Evolutionary conservation across 2,329 filamentous ascomycete genomes (phyloP).

Genomic region (Fusarium protoensiforme): DNA sequence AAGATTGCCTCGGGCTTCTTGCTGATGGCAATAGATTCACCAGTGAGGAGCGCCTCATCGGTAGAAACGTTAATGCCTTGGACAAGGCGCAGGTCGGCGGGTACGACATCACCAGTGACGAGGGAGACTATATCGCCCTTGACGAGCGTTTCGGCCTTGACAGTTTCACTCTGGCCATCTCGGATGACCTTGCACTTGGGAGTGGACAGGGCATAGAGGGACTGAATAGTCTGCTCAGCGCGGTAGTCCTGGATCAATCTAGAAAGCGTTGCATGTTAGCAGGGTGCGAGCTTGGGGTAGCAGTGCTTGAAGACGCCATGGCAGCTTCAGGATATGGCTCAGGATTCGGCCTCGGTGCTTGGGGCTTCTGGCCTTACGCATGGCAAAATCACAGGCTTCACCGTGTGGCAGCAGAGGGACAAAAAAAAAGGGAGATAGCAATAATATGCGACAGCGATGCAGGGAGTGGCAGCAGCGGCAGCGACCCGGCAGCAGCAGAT

Average conservation of each 20-base stretch:
- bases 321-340: slow-evolving; percentile 44
- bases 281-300: slow-evolving; percentile 26
- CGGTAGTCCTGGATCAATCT: slow-evolving; percentile 70
- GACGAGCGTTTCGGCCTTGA: slow-evolving; percentile 69
- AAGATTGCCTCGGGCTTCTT: slow-evolving; percentile 71
- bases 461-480: slow-evolving; percentile 22
- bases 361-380: slow-evolving; percentile 41
- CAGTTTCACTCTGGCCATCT: slow-evolving; percentile 60
- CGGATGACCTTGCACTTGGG: slow-evolving; percentile 70
- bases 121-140: slow-evolving; percentile 73
- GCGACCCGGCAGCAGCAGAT: slow-evolving; percentile 33
- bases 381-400: slow-evolving; percentile 44
- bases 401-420: slow-evolving; percentile 38
- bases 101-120: slow-evolving; percentile 74
- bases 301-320: slow-evolving; percentile 30
- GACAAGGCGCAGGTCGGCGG: slow-evolving; percentile 74
- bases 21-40: slow-evolving; percentile 76
- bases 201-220: slow-evolving; percentile 67
- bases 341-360: slow-evolving; percentile 41
- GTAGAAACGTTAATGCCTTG: slow-evolving; percentile 79
- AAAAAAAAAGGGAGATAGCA: slow-evolving; percentile 23
- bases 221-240: slow-evolving; percentile 72
- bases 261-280: slow-evolving; percentile 38
- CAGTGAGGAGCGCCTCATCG: slow-evolving; percentile 80
- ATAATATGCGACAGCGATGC: slow-evolving; percentile 31